Base-by-base conservation (phyloP, 2,329 filamentous ascomycete genomes). In the Fusarium brevicatenulatum region DNA sequence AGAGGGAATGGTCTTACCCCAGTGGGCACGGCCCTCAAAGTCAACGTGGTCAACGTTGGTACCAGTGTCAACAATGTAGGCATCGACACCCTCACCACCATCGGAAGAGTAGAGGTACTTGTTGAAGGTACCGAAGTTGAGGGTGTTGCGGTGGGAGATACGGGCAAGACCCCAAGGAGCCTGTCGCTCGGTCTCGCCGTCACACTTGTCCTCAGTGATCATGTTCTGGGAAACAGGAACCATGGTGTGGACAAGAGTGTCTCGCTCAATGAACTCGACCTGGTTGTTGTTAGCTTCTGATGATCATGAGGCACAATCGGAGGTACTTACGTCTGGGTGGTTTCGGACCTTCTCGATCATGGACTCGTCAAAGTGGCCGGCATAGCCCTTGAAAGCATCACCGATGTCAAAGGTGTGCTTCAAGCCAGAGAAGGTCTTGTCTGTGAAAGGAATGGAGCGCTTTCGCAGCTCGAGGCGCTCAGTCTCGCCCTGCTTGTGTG, bases 91-190 rank as follows among this genome's bases (percentile, higher is more conserved):
- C 88, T 98, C 95, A 82, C 96, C 96, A 81, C 93, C 95, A 61
- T 97, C 92, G 63, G 90, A 88, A 64, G 95, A 89, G 83, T 96
- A 99, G 42, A 98, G 89, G 88, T 99, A 99, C 87, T 98, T 98
- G 90, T 98, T 98, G 87, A 96, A 98, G 83, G 91, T 95, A 78
- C 93, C 92, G 82, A 99, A 98, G 82, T 89, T 92, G 76, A 99
- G 89, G 73, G 89, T 88, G 75, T 96, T 88, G 77, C 96, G 94
- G 88, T 99, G 96, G 39, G 96, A 99, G 85, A 99, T 93, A 91
- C 96, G 94, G 77, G 97, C 96, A 75, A 99, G 90, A 86, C 97
- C 96, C 96, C 97, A 99, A n/a, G 96, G 96, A 73, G 97, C 93
- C 83, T 94, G 92, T 88, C 94, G 96, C 90, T 99, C 94, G 12